phyloP scores from a whole-genome alignment of 2,329 filamentous ascomycete genomes.

The Diplodia seriata region DNA sequence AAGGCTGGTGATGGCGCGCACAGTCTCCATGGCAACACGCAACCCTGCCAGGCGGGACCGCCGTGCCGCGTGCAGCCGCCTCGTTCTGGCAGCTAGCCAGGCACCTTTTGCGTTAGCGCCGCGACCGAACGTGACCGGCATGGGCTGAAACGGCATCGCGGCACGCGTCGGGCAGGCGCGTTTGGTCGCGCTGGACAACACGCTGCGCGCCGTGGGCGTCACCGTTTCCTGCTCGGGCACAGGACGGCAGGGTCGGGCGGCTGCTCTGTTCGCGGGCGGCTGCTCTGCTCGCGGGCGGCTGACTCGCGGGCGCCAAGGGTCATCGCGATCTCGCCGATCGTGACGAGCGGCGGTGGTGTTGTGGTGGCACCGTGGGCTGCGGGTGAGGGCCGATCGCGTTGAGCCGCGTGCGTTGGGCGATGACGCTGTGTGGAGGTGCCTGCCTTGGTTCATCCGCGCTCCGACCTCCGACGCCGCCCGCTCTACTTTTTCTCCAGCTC shows the following conservation, averaged over 20 bases:
- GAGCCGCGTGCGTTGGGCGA: slow-evolving; percentile 12
- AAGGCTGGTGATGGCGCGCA: slow-evolving; percentile 5
- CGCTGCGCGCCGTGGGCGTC: background rate
- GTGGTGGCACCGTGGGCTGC: background rate
- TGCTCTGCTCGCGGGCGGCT: background rate
- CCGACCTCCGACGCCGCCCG: background rate
- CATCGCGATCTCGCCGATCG: slow-evolving; percentile 12
- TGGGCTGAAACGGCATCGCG: slow-evolving; percentile 1
- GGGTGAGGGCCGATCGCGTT: slow-evolving; percentile 6
- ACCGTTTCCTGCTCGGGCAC: background rate
- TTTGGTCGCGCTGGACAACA: slow-evolving; percentile 18
- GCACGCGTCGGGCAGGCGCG: background rate
- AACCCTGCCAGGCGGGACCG: slow-evolving; percentile 18
- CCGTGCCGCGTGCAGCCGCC: slow-evolving; percentile 7
- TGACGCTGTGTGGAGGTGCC: background rate
- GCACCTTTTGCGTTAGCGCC: slow-evolving; percentile 23
- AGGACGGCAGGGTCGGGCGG: background rate
- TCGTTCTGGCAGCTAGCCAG: background rate
- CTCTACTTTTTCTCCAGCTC: background rate
- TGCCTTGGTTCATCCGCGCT: background rate
- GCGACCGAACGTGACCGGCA: background rate
- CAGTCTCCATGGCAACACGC: slow-evolving; percentile 24
- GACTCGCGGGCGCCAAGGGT: background rate
- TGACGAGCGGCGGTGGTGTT: slow-evolving; percentile 23
- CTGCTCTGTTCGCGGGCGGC: background rate